Base-by-base conservation (phyloP, 2,329 filamentous ascomycete genomes). In the Madurella fahalii region DNA sequence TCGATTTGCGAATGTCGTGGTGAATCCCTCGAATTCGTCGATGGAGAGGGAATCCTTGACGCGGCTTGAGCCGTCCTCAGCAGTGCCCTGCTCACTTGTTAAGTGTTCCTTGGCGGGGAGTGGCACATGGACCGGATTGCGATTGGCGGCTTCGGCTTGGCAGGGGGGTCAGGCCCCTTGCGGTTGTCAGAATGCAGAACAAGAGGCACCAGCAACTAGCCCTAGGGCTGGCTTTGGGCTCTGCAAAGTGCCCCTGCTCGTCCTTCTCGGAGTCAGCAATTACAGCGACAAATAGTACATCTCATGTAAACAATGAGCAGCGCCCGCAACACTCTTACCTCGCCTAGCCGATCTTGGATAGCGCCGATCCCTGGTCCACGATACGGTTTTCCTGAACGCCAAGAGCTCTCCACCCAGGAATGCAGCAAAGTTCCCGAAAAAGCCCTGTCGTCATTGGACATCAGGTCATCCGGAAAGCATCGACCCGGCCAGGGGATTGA, bases 391-490 rank as follows among this genome's bases (percentile, higher is more conserved):
- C 7, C 34, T 20, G 39, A 40, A 20, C 37, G 50, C 46, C 45
- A 56, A 56, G 50, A 16, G 25, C 25, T 25, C 25, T 25, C 25
- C 25, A 25, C 25, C 25, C 25, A 25, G 7, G 25, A 4, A 3
- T 25, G 25, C 25, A 25, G 25, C 25, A 42, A 52, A 50, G 4
- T 34, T 42, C 39, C 47, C n/a, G n/a, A 7, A 25, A 25, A n/a
- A 30, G 2, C 46, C 54, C 45, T 50, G 53, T 46, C 45, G 40
- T 50, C 44, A 52, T 47, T 47, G 50, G 50, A 42, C 40, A 47
- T 47, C 40, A 47, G 48, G 18, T 25, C 47, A 59, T 51, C 49
- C 54, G 57, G 57, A 43, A 53, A 50, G 54, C 50, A 40, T 18
- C 39, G 18, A 30, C 16, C 57, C 57, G 57, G 45, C 52, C 40